These are phyloP conservation scores for Ceriops decandra DNA, from an alignment of 345 rosid species.

Conservation along the genomic window DNA sequence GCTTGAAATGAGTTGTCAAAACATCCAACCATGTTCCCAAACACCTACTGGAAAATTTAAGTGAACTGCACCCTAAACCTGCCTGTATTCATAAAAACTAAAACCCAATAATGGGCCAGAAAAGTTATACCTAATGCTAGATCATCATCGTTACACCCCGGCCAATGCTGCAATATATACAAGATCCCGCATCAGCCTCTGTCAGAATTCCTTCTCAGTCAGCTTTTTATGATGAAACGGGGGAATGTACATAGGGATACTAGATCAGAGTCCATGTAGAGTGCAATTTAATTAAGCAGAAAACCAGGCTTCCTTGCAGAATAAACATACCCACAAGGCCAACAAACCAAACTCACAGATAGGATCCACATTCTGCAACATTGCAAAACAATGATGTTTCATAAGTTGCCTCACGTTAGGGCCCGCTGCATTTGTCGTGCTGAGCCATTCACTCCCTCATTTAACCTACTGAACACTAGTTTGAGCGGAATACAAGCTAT, in stretches of 20 bases:
- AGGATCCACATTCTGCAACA: conserved; percentile 8
- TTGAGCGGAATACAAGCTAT: conserved; percentile 81
- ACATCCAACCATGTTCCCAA: neutral
- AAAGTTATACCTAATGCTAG: conserved; percentile 3
- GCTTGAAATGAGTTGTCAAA: conserved; percentile 4
- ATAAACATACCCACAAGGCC: neutral
- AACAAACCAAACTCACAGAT: neutral
- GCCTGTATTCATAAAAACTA: conserved; percentile 8
- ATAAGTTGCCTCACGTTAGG: conserved; percentile 12
- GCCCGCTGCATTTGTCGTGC: conserved; percentile 22
- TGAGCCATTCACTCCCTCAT: conserved; percentile 75
- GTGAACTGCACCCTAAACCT: conserved; percentile 10
- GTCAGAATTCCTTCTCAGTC: neutral
- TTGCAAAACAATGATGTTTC: neutral
- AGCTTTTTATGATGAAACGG: neutral
- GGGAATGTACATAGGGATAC: conserved; percentile 8
- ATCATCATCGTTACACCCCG: conserved; percentile 25
- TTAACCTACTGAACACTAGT: conserved; percentile 89
- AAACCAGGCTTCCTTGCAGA: neutral
- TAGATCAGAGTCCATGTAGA: neutral
- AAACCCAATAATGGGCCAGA: conserved; percentile 13
- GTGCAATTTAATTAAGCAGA: neutral
- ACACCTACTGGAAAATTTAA: conserved; percentile 1
- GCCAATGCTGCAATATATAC: conserved; percentile 23
- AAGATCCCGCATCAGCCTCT: conserved; percentile 11